Percentiles rank a stretch among this genome's conserved stretches.
Evolutionary conservation across 73 alveolate species (phyloP).

Genomic region (Paramecium octaurelia): DNA sequence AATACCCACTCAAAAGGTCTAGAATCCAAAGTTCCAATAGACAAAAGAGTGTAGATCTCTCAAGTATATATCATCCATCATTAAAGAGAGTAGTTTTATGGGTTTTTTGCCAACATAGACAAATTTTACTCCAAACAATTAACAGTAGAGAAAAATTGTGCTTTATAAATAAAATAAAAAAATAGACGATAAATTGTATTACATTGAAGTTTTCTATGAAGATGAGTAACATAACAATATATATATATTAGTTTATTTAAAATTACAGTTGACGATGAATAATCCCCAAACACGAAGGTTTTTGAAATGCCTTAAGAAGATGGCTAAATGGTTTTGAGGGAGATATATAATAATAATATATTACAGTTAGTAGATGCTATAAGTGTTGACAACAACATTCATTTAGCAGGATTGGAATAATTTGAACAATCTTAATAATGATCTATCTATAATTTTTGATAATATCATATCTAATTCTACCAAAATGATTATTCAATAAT

Average conservation of each 20-base stretch:
- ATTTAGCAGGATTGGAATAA: constrained; percentile 12
- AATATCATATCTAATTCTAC: not conserved
- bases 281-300: not conserved
- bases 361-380: not conserved
- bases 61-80: not conserved
- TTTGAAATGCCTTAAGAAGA: constrained; percentile 41
- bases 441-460: not conserved
- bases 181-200: not conserved
- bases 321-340: constrained; percentile 14
- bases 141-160: not conserved
- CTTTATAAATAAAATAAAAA: not conserved
- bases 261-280: constrained; percentile 17
- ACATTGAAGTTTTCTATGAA: not conserved
- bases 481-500: not conserved
- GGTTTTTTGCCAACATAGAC: not conserved
- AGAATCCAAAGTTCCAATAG: not conserved
- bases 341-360: constrained; percentile 12
- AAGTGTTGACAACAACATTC: constrained; percentile 3
- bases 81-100: not conserved
- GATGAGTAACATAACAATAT: not conserved
- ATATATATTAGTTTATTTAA: not conserved
- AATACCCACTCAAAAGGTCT: not conserved
- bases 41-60: not conserved
- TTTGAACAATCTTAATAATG: not conserved
- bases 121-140: not conserved